phyloP scores from a whole-genome alignment of 2,329 filamentous ascomycete species.

The Aspergillus fumigatiaffinis region DNA sequence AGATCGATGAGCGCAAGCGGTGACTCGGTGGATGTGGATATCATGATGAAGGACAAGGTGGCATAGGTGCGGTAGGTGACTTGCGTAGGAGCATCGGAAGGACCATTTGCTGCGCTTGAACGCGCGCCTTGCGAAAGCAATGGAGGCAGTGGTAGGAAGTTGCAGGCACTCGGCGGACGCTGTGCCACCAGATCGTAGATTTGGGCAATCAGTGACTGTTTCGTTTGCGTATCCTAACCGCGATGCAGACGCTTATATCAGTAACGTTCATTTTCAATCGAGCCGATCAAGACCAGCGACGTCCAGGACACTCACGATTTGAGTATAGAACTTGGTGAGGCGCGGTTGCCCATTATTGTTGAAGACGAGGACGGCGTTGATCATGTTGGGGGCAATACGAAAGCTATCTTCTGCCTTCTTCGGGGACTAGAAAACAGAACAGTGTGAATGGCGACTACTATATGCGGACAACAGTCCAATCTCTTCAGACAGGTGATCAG shows the following conservation, averaged over 20 bases:
- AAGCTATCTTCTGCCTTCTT: neutral
- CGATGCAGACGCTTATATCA: neutral
- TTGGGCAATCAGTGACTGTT: slow-evolving; percentile 93
- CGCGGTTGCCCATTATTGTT: slow-evolving; percentile 97
- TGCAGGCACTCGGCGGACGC: slow-evolving; percentile 86
- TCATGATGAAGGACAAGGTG: slow-evolving; percentile 97
- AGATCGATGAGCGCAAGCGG: slow-evolving; percentile 92
- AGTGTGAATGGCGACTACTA: neutral
- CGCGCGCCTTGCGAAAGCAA: slow-evolving; percentile 53
- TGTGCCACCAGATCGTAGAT: slow-evolving; percentile 96
- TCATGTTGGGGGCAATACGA: slow-evolving; percentile 60
- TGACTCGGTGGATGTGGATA: slow-evolving; percentile 92
- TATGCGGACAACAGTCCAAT: neutral
- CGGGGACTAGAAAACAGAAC: neutral
- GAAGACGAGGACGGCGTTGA: slow-evolving; percentile 97
- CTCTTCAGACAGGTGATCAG: neutral
- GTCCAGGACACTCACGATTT: slow-evolving; percentile 60
- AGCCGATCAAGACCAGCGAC: neutral
- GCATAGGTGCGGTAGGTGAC: slow-evolving; percentile 98
- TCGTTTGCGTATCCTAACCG: slow-evolving; percentile 87
- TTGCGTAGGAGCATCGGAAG: slow-evolving; percentile 86
- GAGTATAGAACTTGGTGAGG: slow-evolving; percentile 97
- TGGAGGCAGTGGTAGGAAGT: slow-evolving; percentile 82
- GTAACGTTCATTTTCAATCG: neutral
- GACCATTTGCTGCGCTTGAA: slow-evolving; percentile 49